Evolutionary conservation across 768 basidiomycete genomes (phyloP), one percentile per base, ranked within the genome.

Genomic region (Lanmaoa pseudosensibilis): DNA sequence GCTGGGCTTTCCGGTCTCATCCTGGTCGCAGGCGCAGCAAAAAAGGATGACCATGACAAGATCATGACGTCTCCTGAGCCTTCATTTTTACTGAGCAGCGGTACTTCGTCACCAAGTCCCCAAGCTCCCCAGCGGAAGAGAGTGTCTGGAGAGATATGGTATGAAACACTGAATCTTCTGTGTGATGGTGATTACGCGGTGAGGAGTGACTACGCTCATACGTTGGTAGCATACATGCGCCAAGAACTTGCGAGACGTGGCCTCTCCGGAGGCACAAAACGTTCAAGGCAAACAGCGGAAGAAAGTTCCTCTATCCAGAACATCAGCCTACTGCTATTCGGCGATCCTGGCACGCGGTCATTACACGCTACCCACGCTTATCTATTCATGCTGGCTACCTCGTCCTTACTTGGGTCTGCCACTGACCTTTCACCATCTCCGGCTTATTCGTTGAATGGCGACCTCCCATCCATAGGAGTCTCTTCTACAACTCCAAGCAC

Each of bases 141-240:
- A 58, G 81, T 97, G 33, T 78, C 87, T 4, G 87, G 89, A 30
- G 92, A 94, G 66, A 82, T 88, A 34, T 96, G 93, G 93, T 91
- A 94, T 68, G 94, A 96, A 58, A 94, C 91, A 2, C 71, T 96
- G 43, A 88, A 87, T 46, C 77, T 97, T 27, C 73, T 96, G 5
- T 95, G 92, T 67, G 92, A 96, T 67, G 70, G 74, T 13, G 86
- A 92, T 54, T 87, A 83, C 63, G 75, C 82, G n/a, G 85, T 95
- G 21, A 85, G 94, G 53, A 81, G 83, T 13, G 89, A 91, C 60
- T 95, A 94, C 67, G 81, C 86, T 1, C 75, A 80, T 37, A 83
- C 86, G 5, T 72, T 97, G n/a, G 73, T 88, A 4, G 83, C 85
- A 46, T 97, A 93, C 73, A 73, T 95, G 57, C 76, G 81, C 38